These are phyloP conservation scores for Datura wrightii DNA, from an alignment of 257 asterid species.

Conservation along the genomic window DNA sequence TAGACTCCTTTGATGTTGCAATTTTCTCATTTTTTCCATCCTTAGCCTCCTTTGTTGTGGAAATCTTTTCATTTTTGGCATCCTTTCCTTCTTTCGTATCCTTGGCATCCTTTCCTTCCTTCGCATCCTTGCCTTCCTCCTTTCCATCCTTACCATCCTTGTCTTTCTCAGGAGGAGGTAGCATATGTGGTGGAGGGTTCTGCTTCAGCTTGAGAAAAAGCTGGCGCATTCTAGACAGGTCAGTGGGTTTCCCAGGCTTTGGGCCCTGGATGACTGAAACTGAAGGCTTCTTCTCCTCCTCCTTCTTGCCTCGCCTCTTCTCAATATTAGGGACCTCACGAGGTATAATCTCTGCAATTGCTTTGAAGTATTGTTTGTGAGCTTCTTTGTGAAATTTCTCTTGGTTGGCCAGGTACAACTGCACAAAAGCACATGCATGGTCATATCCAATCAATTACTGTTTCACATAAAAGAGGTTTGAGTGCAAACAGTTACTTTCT, in stretches of 20 bases:
- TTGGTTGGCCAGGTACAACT: constrained; percentile 74
- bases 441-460: background rate
- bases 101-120: constrained; percentile 45
- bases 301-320: constrained; percentile 78
- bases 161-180: constrained; percentile 60
- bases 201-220: constrained; percentile 77
- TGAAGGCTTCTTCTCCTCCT: constrained; percentile 73
- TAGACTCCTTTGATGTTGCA: constrained; percentile 37
- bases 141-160: constrained; percentile 45
- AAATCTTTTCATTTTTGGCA: constrained; percentile 32
- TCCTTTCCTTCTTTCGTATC: constrained; percentile 44
- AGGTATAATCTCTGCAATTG: constrained; percentile 83
- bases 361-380: constrained; percentile 81
- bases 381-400: constrained; percentile 98
- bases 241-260: constrained; percentile 95
- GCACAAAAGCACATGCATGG: constrained; percentile 30
- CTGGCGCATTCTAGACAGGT: constrained; percentile 87
- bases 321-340: constrained; percentile 85
- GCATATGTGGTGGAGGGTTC: constrained; percentile 90
- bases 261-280: constrained; percentile 84
- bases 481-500: constrained; percentile 56
- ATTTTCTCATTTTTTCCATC: constrained; percentile 35
- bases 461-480: background rate
- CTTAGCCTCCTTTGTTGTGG: constrained; percentile 37
- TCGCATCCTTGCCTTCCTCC: constrained; percentile 43